Percentiles rank a stretch among this genome's conserved stretches.
Conservation (phyloP, 345 rosid species). For the Eucalyptus guilfoylei region DNA sequence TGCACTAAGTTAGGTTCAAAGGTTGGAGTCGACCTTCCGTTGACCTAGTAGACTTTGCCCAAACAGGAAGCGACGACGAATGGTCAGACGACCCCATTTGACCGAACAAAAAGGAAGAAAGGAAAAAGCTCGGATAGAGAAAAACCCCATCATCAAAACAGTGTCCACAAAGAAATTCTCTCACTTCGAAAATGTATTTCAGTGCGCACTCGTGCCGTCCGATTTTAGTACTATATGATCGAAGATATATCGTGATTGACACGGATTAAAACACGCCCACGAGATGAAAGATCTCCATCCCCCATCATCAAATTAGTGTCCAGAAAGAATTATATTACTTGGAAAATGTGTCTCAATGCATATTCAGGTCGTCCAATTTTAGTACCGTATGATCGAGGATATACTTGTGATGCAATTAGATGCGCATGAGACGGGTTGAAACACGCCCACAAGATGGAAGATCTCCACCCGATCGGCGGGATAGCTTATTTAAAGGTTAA, state of each 20-base stretch:
- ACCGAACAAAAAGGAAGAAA: background rate
- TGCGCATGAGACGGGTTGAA: accelerated
- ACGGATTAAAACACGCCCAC: no score
- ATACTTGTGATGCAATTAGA: background rate
- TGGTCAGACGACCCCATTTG: background rate
- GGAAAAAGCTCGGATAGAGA: background rate
- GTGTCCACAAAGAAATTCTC: background rate
- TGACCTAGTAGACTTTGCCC: background rate
- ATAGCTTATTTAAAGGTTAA: background rate
- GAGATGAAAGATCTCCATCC: no score
- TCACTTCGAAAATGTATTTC: background rate
- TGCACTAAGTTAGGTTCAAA: background rate
- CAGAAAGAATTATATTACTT: accelerated
- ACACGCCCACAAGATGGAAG: background rate
- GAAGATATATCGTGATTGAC: no score
- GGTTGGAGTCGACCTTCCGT: background rate
- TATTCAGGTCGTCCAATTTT: background rate
- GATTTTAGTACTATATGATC: background rate
- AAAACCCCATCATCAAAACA: background rate
- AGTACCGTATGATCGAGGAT: background rate
- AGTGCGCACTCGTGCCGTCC: background rate
- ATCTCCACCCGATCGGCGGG: background rate
- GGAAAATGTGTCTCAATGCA: accelerated
- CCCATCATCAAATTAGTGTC: background rate
- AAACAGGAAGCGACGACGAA: background rate